phyloP scores from a whole-genome alignment of 192 early-diverging fungal species.

The Mortierella alpina region DNA sequence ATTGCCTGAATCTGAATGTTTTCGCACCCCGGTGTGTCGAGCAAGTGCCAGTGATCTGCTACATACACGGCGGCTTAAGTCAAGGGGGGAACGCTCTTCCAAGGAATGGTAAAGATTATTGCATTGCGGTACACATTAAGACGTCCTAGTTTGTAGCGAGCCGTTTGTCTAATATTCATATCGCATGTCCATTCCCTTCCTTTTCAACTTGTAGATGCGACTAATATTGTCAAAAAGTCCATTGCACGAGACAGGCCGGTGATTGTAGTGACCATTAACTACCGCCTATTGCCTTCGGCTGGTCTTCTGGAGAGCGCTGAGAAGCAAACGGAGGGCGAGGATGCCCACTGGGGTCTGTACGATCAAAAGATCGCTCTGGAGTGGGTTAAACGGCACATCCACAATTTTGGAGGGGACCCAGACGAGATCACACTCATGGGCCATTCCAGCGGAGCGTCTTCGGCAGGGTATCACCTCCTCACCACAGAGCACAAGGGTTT shows the following conservation, averaged over 20 bases:
- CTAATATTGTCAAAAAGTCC: conserved; percentile 49
- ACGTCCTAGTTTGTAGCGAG: no score
- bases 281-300: conserved; percentile 46
- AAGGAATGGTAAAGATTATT: conserved; percentile 23
- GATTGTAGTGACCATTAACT: conserved; percentile 63
- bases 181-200: not conserved
- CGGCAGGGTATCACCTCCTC: conserved; percentile 38
- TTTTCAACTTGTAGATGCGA: conserved; percentile 28
- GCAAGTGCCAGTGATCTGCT: conserved; percentile 43
- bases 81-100: conserved; percentile 46
- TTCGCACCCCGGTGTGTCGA: conserved; percentile 28
- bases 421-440: conserved; percentile 49
- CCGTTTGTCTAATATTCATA: not conserved
- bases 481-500: conserved; percentile 11
- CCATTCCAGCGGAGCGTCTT: conserved; percentile 36
- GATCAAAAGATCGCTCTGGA: conserved; percentile 48
- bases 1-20: conserved; percentile 44
- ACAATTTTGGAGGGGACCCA: conserved; percentile 43
- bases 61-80: conserved; percentile 44
- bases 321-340: not conserved
- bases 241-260: conserved; percentile 40
- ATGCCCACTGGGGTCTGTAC: conserved; percentile 21
- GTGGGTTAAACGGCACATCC: conserved; percentile 38
- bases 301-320: conserved; percentile 14
- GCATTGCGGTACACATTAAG: not conserved